Percentiles rank a stretch among this genome's conserved stretches.
Evolutionary conservation across 2,329 filamentous ascomycete genomes (phyloP).

Genomic region (Sporothrix inflata): DNA sequence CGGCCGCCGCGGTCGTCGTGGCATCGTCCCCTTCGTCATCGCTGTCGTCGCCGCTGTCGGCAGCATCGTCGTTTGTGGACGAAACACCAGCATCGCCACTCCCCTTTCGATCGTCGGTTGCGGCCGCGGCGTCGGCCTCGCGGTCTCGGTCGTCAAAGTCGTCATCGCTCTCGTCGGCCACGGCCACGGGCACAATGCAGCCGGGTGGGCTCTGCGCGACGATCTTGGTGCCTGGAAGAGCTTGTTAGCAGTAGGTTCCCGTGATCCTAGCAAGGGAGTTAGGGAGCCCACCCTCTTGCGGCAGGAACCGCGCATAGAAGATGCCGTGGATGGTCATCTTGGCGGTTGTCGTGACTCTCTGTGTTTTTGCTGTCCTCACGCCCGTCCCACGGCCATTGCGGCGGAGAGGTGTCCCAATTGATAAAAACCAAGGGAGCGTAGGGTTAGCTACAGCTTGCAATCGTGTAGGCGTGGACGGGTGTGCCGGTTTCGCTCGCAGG

Average conservation of each 20-base stretch:
- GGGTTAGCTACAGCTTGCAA: not conserved
- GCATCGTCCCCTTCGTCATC: not conserved
- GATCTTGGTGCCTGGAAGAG: conserved; percentile 59
- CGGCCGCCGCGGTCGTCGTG: not conserved
- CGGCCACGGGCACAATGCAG: conserved; percentile 56
- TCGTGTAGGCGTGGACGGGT: not conserved
- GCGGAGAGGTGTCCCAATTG: not conserved
- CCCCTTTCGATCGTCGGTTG: not conserved
- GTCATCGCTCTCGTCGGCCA: conserved; percentile 31
- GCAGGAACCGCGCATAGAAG: conserved; percentile 71
- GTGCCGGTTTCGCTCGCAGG: not conserved
- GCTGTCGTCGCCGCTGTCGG: not conserved
- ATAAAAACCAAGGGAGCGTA: not conserved
- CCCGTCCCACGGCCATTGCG: not conserved
- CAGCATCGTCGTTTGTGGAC: not conserved
- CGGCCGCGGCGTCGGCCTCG: not conserved
- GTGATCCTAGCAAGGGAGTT: not conserved
- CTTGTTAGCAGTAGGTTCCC: not conserved
- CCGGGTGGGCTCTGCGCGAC: conserved; percentile 65
- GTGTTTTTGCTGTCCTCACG: not conserved
- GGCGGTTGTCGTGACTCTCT: not conserved
- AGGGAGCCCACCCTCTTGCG: conserved; percentile 58
- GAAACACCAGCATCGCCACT: not conserved
- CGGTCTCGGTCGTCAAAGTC: not conserved
- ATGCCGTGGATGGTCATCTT: conserved; percentile 69